Conservation (phyloP, 257 asterid species). For the Verbena officinalis region DNA sequence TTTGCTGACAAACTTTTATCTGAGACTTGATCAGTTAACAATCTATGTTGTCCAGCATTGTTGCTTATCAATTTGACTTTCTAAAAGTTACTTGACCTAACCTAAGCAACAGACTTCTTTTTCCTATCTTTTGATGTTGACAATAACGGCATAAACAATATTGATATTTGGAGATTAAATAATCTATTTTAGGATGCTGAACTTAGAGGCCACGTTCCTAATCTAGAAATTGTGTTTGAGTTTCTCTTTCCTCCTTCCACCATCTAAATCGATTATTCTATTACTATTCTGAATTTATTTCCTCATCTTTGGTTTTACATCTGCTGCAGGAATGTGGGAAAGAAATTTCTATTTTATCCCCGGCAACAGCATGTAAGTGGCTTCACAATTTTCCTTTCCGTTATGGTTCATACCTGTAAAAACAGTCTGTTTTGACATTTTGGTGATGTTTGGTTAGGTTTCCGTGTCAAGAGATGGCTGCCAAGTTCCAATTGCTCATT, state of each 20-base stretch:
- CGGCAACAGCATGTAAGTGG: constrained; percentile 70
- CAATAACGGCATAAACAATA: constrained; percentile 19
- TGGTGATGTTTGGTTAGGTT: constrained; percentile 54
- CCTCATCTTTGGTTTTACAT: constrained; percentile 30
- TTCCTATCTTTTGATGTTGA: constrained; percentile 19
- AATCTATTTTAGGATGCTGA: constrained; percentile 27
- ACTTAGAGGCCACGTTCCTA: constrained; percentile 8
- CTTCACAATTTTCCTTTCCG: constrained; percentile 28
- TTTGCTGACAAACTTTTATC: not conserved
- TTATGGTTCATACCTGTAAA: constrained; percentile 10
- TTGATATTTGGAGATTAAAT: not conserved
- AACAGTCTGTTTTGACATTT: constrained; percentile 22
- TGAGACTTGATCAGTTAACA: constrained; percentile 9
- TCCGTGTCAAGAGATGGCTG: constrained; percentile 72
- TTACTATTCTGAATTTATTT: constrained; percentile 26
- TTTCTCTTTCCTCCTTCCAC: constrained; percentile 21
- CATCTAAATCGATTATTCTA: constrained; percentile 1
- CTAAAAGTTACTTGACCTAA: constrained; percentile 7
- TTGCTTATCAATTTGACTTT: constrained; percentile 3
- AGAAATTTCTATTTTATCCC: constrained; percentile 79
- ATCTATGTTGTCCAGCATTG: constrained; percentile 6
- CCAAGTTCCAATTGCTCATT: constrained; percentile 75
- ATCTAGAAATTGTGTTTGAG: constrained; percentile 19
- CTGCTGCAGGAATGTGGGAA: constrained; percentile 61
- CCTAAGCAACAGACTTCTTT: constrained; percentile 1